A percentile compares a stretch with the other conserved stretches of the same genome.
Conservation (phyloP, 352 stramenopile genomes). For the Phytophthora niederhauseri region DNA sequence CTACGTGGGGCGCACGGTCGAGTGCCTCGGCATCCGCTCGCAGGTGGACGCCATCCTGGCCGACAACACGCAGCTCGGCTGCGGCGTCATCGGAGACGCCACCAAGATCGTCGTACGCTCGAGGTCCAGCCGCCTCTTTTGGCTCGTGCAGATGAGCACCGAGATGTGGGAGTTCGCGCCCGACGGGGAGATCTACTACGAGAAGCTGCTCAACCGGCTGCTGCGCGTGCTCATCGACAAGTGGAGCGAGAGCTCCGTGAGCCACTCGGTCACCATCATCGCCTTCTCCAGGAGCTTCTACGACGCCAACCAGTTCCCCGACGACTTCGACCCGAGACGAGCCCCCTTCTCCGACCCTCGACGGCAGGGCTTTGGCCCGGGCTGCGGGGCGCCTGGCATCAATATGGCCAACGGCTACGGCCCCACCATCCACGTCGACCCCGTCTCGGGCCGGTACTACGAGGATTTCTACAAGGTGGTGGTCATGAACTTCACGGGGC, state of each 20-base stretch:
- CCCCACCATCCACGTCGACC: conserved; percentile 67
- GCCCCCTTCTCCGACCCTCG: conserved; percentile 51
- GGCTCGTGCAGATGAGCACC: conserved; percentile 97
- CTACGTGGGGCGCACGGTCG: conserved; percentile 78
- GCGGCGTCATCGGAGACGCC: conserved; percentile 93
- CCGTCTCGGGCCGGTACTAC: conserved; percentile 57
- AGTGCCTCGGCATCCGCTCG: conserved; percentile 79
- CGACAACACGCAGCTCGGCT: conserved; percentile 71
- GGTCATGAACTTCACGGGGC: conserved; percentile 87
- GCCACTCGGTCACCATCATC: conserved; percentile 92
- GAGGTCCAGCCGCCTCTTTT: conserved; percentile 96
- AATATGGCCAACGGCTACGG: conserved; percentile 49
- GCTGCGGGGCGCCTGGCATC: conserved; percentile 32
- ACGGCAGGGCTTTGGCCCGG: conserved; percentile 56
- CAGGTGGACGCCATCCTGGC: conserved; percentile 92
- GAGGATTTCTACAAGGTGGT: conserved; percentile 88
- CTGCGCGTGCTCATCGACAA: conserved; percentile 77
- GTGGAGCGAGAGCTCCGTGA: conserved; percentile 88
- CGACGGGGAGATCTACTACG: conserved; percentile 91
- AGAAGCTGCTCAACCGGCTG: conserved; percentile 88
- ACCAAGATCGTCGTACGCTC: conserved; percentile 98
- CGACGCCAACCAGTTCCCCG: conserved; percentile 70
- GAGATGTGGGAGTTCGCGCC: conserved; percentile 95
- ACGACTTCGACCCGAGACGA: conserved; percentile 50
- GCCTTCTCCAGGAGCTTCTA: conserved; percentile 93